phyloP scores from a whole-genome alignment of 208 protist genomes.

The Giardia duodenalis region DNA sequence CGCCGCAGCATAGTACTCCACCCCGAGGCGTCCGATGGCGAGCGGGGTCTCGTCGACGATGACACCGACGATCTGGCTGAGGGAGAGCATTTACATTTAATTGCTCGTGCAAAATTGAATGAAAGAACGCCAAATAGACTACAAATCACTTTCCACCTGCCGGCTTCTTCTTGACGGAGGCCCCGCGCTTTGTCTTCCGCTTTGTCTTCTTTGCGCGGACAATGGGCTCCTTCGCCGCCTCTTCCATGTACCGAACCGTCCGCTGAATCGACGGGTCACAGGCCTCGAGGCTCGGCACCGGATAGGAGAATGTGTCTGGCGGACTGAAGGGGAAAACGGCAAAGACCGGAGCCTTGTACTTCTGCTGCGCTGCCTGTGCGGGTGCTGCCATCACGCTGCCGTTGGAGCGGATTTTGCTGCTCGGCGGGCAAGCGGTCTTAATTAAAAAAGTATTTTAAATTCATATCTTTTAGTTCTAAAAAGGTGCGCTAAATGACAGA shows the following conservation, averaged over 20 bases:
- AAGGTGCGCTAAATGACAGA: no score
- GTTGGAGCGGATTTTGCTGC: no score
- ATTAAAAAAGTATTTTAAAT: no score
- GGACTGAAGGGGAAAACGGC: neutral
- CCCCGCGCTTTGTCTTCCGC: neutral
- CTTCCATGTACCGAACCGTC: neutral
- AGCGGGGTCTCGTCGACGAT: neutral
- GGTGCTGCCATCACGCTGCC: neutral
- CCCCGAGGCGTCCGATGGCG: neutral
- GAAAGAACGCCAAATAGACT: no score
- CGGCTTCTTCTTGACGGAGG: neutral
- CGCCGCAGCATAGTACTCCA: neutral
- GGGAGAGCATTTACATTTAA: neutral
- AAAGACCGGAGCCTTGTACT: neutral
- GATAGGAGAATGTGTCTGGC: neutral
- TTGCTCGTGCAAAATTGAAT: no score
- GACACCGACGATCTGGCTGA: neutral
- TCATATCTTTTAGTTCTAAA: no score
- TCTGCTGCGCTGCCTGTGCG: neutral
- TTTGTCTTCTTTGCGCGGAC: neutral
- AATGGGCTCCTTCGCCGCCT: neutral
- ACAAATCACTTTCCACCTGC: no score
- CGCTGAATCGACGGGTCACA: neutral
- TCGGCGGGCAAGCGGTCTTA: no score
- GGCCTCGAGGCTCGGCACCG: neutral